These are phyloP conservation scores for Lanmaoa pseudosensibilis DNA, from an alignment of 768 basidiomycete genomes.

Conservation along the genomic window DNA sequence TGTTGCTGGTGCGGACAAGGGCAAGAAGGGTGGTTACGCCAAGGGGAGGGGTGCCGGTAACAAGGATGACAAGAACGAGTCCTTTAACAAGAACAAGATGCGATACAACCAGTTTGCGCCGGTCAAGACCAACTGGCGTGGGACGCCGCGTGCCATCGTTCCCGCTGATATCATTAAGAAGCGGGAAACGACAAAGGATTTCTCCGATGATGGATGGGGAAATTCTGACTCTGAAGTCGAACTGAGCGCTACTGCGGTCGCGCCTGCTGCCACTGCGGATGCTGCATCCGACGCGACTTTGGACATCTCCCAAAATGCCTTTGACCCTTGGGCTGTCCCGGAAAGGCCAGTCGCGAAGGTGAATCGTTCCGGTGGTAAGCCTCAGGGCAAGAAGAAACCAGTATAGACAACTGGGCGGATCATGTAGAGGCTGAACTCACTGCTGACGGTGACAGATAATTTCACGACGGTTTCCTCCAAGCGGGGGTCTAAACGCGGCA, in stretches of 20 bases:
- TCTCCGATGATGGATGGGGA: constrained; percentile 21
- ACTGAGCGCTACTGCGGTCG: constrained; percentile 3
- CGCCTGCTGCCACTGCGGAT: too few relatives aligned
- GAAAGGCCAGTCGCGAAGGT: constrained; percentile 6
- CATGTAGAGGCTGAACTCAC: constrained; percentile 22
- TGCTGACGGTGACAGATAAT: neutral
- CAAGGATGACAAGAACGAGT: constrained; percentile 9
- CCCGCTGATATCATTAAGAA: constrained; percentile 25
- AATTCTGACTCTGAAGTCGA: constrained; percentile 18
- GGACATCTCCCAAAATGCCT: too few relatives aligned
- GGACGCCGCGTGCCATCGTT: constrained; percentile 29
- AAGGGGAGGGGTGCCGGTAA: constrained; percentile 12
- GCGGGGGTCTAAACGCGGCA: constrained; percentile 12
- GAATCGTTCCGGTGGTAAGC: neutral
- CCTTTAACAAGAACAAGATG: neutral
- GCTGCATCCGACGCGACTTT: too few relatives aligned
- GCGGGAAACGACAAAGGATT: constrained; percentile 17
- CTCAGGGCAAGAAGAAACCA: constrained; percentile 10
- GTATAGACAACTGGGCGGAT: constrained; percentile 29
- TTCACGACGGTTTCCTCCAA: constrained; percentile 13
- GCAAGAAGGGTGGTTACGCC: constrained; percentile 21
- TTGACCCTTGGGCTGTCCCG: constrained; percentile 18
- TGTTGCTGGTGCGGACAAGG: constrained; percentile 9
- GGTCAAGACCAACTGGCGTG: constrained; percentile 34
- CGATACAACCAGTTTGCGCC: constrained; percentile 26